These are phyloP conservation scores for Aegilops bicornis DNA, from an alignment of 176 grass and related monocot species.

Conservation along the genomic window DNA sequence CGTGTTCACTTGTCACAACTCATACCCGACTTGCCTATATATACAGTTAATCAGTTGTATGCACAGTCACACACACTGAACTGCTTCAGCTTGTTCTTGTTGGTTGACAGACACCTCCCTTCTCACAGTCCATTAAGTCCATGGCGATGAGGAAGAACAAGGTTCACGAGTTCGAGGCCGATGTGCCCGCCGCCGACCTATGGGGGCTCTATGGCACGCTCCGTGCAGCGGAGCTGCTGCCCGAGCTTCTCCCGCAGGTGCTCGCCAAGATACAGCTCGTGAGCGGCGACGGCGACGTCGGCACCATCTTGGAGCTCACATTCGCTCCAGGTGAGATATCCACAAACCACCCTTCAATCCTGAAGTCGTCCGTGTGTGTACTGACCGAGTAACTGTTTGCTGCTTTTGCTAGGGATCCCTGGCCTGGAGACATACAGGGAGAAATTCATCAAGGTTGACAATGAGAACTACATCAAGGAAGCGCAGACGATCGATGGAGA, in stretches of 20 bases:
- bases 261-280: conserved; percentile 21
- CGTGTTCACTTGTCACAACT: background rate
- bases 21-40: background rate
- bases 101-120: background rate
- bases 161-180: conserved; percentile 30
- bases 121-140: background rate
- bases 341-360: background rate
- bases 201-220: conserved; percentile 39
- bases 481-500: conserved; percentile 23
- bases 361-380: background rate
- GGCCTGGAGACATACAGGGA: conserved; percentile 24
- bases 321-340: conserved; percentile 37
- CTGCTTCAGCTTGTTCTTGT: background rate
- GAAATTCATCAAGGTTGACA: conserved; percentile 29
- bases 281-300: conserved; percentile 21
- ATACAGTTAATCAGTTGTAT: background rate
- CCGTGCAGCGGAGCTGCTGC: conserved; percentile 4
- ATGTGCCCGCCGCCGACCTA: conserved; percentile 8
- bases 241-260: conserved; percentile 12
- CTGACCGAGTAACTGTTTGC: background rate
- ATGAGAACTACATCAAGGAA: conserved; percentile 38
- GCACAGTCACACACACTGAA: background rate
- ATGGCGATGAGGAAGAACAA: conserved; percentile 28
- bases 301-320: conserved; percentile 31
- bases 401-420: conserved; percentile 12